Evolutionary conservation across 2,329 filamentous ascomycete genomes (phyloP), one percentile per base, ranked within the genome.

Genomic region (Talaromyces amestolkiae): DNA sequence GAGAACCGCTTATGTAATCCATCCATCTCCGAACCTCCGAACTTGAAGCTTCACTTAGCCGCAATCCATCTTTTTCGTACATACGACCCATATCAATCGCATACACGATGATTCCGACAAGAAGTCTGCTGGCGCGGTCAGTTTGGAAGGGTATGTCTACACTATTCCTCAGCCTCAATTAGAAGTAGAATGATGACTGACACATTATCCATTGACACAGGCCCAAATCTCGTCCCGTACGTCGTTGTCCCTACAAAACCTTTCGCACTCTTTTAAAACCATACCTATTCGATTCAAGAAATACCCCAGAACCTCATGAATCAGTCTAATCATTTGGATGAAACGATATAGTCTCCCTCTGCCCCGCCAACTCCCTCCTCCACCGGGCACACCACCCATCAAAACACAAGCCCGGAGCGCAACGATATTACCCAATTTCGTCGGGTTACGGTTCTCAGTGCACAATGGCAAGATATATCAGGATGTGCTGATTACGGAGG

Each of bases 401-500:
- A 89, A 87, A 74, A 97, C 93, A 17, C 91, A 94, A 77, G 93
- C 93, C 43, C 91, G 93, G 69, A 86, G 90, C 65, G 93, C 93
- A 37, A 96, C 93, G 6, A 95, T 97, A 72, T 85, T 97, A 65
- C 93, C 93, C 68, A 96, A 91, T 79, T 97, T 97, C 76, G 92
- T 97, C 63, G 93, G 93, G 15, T 82, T 96, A 72, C 89, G 88
- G 76, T 97, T 97, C 78, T 90, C 93, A 79, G 87, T 97, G 66
- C 90, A 97, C 82, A 96, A 97, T 77, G 93, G 93, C 73, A 96
- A 95, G 82, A 86, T 85, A 37, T 97, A 97, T 79, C 81, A 89
- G 72, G 91, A 95, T 71, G 85, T 97, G 63, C 85, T 84, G 70
- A 91, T 97, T 69, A 96, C 93, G 17, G 93, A 97, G 77, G 91